These are phyloP conservation scores for Scleroderma bovista DNA, from an alignment of 768 basidiomycete genomes.

Conservation along the genomic window DNA sequence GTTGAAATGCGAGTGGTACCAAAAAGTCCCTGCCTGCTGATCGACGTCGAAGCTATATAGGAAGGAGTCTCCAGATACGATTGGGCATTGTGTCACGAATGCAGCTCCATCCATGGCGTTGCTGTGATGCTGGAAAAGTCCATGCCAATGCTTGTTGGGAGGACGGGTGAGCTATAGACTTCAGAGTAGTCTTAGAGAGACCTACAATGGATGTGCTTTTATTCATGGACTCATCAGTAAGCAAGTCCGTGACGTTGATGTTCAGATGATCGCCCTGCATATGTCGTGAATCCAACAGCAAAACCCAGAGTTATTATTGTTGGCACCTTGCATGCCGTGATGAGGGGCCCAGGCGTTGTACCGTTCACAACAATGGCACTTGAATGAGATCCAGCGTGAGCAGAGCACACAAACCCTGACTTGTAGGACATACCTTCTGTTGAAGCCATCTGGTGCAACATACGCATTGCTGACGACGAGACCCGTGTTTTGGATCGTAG, in stretches of 20 bases:
- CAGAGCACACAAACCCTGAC: not conserved
- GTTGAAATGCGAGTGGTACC: slow-evolving; percentile 44
- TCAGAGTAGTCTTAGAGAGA: not conserved
- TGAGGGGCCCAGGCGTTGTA: slow-evolving; percentile 34
- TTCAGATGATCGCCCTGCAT: slow-evolving; percentile 34
- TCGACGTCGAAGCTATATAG: slow-evolving; percentile 31
- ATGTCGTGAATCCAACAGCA: not conserved
- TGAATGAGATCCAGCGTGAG: not conserved
- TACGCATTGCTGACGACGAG: slow-evolving; percentile 34
- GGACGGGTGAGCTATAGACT: not conserved
- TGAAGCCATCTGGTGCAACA: slow-evolving; percentile 41
- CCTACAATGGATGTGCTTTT: slow-evolving; percentile 38
- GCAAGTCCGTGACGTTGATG: slow-evolving; percentile 37
- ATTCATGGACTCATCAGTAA: slow-evolving; percentile 35
- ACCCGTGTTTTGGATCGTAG: slow-evolving; percentile 14
- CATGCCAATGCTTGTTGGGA: slow-evolving; percentile 39
- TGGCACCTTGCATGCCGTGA: slow-evolving; percentile 36
- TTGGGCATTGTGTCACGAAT: slow-evolving; percentile 46
- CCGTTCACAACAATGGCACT: slow-evolving; percentile 39
- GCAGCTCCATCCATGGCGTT: slow-evolving; percentile 42
- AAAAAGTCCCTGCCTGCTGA: slow-evolving; percentile 35
- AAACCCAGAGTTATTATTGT: not conserved
- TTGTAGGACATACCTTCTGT: slow-evolving; percentile 18
- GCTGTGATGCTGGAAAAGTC: slow-evolving; percentile 37
- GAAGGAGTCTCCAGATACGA: slow-evolving; percentile 33